A percentile compares a stretch with the other conserved stretches of the same genome.
phyloP scores from a whole-genome alignment of 179 eudicot species.

The Spinacia oleracea region DNA sequence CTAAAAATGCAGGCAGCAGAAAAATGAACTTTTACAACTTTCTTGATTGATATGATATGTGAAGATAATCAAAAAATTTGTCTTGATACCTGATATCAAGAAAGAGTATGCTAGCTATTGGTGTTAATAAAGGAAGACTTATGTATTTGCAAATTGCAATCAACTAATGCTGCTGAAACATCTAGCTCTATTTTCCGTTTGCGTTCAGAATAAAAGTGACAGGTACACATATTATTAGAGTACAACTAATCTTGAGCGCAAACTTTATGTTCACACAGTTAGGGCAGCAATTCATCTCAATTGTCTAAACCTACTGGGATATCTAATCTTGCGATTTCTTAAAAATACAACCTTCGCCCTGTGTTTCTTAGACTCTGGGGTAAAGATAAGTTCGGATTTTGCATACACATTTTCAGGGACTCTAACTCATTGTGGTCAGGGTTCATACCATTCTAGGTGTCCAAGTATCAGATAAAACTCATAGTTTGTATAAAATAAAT shows the following conservation, averaged over 20 bases:
- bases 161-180: neutral
- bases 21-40: neutral
- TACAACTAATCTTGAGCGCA: neutral
- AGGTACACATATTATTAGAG: neutral
- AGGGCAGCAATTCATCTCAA: neutral
- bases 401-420: neutral
- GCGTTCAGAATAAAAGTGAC: neutral
- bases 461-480: neutral
- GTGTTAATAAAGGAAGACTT: neutral
- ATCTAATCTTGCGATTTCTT: neutral
- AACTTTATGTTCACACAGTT: neutral
- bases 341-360: neutral
- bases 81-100: neutral
- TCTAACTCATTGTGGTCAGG: neutral
- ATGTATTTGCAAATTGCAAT: neutral
- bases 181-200: neutral
- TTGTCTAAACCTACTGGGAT: neutral
- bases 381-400: neutral
- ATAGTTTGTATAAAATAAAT: neutral
- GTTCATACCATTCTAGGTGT: neutral
- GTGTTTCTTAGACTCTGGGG: neutral
- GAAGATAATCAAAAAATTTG: neutral
- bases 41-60: neutral
- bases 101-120: neutral
- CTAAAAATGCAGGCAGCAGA: neutral